Evolutionary conservation across 768 basidiomycete genomes (phyloP).

Genomic region (Leucocoprinus leucothites): DNA sequence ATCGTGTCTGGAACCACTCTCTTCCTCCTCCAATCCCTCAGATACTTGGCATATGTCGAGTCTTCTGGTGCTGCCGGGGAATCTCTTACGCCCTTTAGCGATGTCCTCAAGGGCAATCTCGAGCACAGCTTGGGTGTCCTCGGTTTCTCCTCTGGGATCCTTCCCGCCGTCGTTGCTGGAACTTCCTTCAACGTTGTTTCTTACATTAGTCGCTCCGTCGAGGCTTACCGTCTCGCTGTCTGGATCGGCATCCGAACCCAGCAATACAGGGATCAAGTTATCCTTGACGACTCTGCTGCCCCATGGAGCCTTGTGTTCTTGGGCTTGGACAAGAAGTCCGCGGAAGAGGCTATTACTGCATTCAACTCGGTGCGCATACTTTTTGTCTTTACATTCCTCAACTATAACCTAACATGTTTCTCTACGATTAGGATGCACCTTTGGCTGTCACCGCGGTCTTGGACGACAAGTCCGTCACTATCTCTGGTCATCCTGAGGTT

Average conservation of each 20-base stretch:
- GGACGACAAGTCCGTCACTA: slow-evolving; percentile 41
- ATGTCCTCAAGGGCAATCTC: slow-evolving; percentile 29
- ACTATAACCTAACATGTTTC: slow-evolving; percentile 12
- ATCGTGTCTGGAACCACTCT: slow-evolving; percentile 43
- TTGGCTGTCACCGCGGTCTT: slow-evolving; percentile 50
- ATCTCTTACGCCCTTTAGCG: slow-evolving; percentile 21
- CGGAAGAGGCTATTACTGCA: slow-evolving; percentile 18
- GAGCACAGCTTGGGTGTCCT: slow-evolving; percentile 36
- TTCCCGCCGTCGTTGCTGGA: slow-evolving; percentile 51
- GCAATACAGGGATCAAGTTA: slow-evolving; percentile 20
- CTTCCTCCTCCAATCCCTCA: slow-evolving; percentile 46
- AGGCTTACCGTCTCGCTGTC: slow-evolving; percentile 48
- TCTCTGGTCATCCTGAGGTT: slow-evolving; percentile 51
- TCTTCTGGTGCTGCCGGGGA: not conserved
- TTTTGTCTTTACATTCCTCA: slow-evolving; percentile 5
- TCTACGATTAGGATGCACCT: slow-evolving; percentile 15
- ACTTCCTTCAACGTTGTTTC: slow-evolving; percentile 36
- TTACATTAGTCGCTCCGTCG: slow-evolving; percentile 42
- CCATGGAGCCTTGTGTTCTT: slow-evolving; percentile 45
- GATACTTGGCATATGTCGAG: slow-evolving; percentile 43
- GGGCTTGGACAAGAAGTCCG: slow-evolving; percentile 20
- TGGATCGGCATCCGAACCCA: slow-evolving; percentile 51
- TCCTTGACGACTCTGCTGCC: slow-evolving; percentile 17
- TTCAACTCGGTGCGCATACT: slow-evolving; percentile 15
- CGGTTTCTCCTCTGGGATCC: slow-evolving; percentile 57